Conservation (phyloP, 2,329 filamentous ascomycete species). For the Diaporthe eres region DNA sequence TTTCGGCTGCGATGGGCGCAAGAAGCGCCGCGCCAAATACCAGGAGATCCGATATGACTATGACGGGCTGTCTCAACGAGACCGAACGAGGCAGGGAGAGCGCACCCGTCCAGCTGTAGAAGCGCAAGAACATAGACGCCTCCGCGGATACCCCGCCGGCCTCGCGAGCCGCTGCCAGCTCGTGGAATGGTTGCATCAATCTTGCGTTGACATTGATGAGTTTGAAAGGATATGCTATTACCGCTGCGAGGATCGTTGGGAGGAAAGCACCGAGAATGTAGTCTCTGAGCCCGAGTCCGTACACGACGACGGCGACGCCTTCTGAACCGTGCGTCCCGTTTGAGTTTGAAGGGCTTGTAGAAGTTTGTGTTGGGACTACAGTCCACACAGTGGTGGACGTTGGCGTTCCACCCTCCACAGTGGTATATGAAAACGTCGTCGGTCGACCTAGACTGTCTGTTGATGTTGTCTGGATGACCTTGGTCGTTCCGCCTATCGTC, state of each 20-base stretch:
- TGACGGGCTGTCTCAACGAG: constrained; percentile 19
- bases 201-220: constrained; percentile 41
- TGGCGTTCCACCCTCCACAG: not conserved
- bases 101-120: constrained; percentile 28
- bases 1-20: constrained; percentile 35
- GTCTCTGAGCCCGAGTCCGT: constrained; percentile 10
- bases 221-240: constrained; percentile 35
- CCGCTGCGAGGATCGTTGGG: constrained; percentile 36
- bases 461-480: not conserved
- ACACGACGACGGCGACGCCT: not conserved
- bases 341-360: not conserved
- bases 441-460: not conserved
- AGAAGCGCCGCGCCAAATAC: constrained; percentile 34
- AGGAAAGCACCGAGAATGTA: constrained; percentile 39
- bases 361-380: not conserved
- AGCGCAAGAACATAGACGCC: constrained; percentile 32
- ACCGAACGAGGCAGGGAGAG: constrained; percentile 24
- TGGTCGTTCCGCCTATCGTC: constrained; percentile 4
- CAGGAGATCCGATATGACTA: constrained; percentile 37
- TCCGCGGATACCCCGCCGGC: not conserved
- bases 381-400: not conserved
- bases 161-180: constrained; percentile 16
- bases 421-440: not conserved
- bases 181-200: constrained; percentile 40
- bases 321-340: not conserved